Base-by-base conservation (phyloP, 2,329 filamentous ascomycete genomes). In the Thelonectria blattea region DNA sequence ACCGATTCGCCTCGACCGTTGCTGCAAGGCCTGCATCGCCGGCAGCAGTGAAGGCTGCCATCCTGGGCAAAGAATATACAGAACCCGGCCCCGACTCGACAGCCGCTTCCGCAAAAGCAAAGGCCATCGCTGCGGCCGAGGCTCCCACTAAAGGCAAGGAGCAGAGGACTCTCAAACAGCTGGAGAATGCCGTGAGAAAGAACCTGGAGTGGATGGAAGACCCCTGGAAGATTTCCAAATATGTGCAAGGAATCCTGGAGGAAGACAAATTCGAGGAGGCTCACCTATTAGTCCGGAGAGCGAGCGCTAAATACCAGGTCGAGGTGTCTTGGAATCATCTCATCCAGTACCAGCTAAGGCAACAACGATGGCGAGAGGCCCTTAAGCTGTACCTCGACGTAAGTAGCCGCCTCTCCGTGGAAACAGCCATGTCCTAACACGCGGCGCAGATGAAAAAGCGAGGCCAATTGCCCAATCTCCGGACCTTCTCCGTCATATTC, bases 351-450 rank as follows among this genome's bases (percentile, higher is more conserved):
- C 81, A 86, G 63, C 78, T 97, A 74, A 77, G 83, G 43, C 80
- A 86, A 22, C 80, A 85, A 43, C 82, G 83, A 52, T 75, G 92
- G 34, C 82, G 83, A 61, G 78, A 81, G 18, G 93, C 91, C 17
- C 77, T 96, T 58, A 93, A 91, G 76, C 80, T 92, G n/a, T 97
- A 88, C 79, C 97, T 97, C 75, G 94, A 98, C 75, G 90, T 91
- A 75, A 64, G 81, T 61, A 24, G 14, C 50, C 41, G 6, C 20
- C 14, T 43, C 2, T 10, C 12, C n/a, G 27, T 27, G 3, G 17
- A 47, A 30, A 3, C 4, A 17, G 14, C 18, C 9, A 46, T 32
- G 22, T 24, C 14, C 45, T 63, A 27, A 59, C 51, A 61, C 58
- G 43, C 37, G 30, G 47, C 60, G 12, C 67, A 92, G 90, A 98